These are phyloP conservation scores for Tinospora cordifolia DNA, from an alignment of 164 flowering plant species.

Conservation along the genomic window DNA sequence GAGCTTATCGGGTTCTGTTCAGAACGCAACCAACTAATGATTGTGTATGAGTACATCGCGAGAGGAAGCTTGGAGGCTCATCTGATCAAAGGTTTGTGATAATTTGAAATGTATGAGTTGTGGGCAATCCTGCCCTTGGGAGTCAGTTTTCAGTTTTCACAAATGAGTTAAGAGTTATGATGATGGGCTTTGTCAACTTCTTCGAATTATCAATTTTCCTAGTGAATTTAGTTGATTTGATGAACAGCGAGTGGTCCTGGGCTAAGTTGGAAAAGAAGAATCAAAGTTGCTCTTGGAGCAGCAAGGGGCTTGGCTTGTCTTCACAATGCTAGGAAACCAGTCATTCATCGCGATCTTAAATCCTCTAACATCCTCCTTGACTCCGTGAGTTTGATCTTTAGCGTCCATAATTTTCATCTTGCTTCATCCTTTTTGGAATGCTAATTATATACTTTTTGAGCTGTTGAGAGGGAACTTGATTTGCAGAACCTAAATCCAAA, in stretches of 20 bases:
- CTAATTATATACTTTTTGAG: background rate
- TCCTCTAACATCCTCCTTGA: slow-evolving; percentile 30
- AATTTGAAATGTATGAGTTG: background rate
- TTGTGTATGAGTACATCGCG: slow-evolving; percentile 34
- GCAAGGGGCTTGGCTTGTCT: slow-evolving; percentile 30
- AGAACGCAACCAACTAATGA: slow-evolving; percentile 16
- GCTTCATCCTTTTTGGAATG: background rate
- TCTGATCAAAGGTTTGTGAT: slow-evolving; percentile 20
- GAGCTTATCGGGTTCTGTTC: slow-evolving; percentile 28
- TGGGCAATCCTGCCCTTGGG: background rate
- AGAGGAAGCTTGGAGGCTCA: slow-evolving; percentile 32
- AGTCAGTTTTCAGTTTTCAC: background rate
- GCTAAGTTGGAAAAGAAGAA: slow-evolving; percentile 28
- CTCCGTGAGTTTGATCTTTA: slow-evolving; percentile 20
- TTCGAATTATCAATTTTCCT: background rate
- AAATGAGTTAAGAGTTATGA: background rate
- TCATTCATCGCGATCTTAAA: slow-evolving; percentile 32
- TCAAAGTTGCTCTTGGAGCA: slow-evolving; percentile 27
- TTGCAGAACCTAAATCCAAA: slow-evolving; percentile 9
- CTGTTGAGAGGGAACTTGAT: background rate
- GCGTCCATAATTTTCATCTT: background rate
- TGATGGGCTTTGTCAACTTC: background rate
- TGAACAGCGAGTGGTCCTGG: slow-evolving; percentile 5
- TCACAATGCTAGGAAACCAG: slow-evolving; percentile 19
- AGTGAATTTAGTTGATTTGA: slow-evolving; percentile 3